Conservation (phyloP, 2,329 filamentous ascomycete species). For the Bertia moriformis region DNA sequence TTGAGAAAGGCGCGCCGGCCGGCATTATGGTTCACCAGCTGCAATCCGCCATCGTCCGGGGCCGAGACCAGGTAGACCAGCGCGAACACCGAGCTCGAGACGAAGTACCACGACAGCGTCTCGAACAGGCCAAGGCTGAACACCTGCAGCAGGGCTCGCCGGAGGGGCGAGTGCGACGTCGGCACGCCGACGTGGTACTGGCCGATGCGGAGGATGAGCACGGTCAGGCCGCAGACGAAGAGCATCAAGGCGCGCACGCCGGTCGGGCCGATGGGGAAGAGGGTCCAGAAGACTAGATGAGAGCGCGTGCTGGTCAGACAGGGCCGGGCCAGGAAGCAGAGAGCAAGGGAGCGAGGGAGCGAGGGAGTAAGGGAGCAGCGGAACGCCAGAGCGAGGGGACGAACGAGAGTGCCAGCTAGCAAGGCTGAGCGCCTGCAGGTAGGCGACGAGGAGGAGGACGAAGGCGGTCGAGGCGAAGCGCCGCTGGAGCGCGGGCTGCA, state of each 20-base stretch:
- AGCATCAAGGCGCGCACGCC: constrained; percentile 63
- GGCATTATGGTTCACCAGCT: constrained; percentile 58
- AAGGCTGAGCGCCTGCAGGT: constrained; percentile 56
- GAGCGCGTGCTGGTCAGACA: no score
- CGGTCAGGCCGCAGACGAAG: constrained; percentile 59
- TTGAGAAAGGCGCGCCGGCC: constrained; percentile 67
- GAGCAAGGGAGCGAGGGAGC: background rate
- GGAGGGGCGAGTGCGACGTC: constrained; percentile 54
- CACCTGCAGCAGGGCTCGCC: constrained; percentile 44
- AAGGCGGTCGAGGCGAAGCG: constrained; percentile 69
- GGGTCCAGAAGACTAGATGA: constrained; percentile 57
- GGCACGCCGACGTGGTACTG: constrained; percentile 65
- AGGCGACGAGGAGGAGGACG: constrained; percentile 57
- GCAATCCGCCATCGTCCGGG: constrained; percentile 42
- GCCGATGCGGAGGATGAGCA: constrained; percentile 75
- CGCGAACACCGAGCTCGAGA: constrained; percentile 67
- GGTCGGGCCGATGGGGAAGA: constrained; percentile 66
- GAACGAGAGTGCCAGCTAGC: constrained; percentile 55
- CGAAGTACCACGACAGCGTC: constrained; percentile 60
- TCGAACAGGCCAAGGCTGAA: constrained; percentile 47
- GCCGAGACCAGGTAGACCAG: constrained; percentile 68
- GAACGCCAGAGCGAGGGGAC: constrained; percentile 51
- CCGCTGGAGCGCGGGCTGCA: constrained; percentile 76
- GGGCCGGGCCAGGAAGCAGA: background rate
- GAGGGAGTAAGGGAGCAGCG: background rate